Evolutionary conservation across 225 moss, liverwort and hornwort species (phyloP).

Genomic region (Climacium dendroides): DNA sequence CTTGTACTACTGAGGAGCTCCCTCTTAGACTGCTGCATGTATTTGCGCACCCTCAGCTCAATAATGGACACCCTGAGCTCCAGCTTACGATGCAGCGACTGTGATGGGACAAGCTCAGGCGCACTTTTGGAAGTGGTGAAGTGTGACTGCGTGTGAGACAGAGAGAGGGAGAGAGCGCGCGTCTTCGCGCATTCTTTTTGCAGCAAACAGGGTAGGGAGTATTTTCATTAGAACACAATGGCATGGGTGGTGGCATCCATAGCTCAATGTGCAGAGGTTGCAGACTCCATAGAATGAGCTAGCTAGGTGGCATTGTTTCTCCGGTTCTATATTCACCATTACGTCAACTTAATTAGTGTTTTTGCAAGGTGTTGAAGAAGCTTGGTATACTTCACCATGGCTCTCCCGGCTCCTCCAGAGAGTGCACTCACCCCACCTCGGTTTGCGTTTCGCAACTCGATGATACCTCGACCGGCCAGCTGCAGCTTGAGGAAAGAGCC

Average conservation of each 20-base stretch:
- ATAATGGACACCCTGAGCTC: not conserved
- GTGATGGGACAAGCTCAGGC: not conserved
- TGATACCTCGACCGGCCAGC: slow-evolving; percentile 12
- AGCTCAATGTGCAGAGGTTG: not conserved
- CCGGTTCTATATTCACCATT: not conserved
- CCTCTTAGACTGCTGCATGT: not conserved
- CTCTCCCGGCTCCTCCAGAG: slow-evolving; percentile 9
- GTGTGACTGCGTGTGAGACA: not conserved
- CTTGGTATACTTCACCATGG: not conserved
- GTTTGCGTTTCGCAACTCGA: slow-evolving; percentile 9
- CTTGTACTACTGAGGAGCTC: not conserved
- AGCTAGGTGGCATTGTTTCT: not conserved
- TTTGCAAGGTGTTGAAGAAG: not conserved
- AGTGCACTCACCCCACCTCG: slow-evolving; percentile 7
- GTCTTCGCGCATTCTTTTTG: not conserved
- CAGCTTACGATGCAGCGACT: not conserved
- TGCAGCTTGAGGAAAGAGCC: not conserved
- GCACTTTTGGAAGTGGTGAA: not conserved
- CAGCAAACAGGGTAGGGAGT: not conserved
- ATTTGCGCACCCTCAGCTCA: not conserved
- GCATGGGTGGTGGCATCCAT: not conserved
- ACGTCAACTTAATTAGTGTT: not conserved
- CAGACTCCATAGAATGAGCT: not conserved
- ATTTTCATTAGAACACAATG: not conserved
- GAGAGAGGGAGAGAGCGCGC: not conserved